Evolutionary conservation across 352 stramenopile species (phyloP).

Genomic region (Thalassiosira hispida): DNA sequence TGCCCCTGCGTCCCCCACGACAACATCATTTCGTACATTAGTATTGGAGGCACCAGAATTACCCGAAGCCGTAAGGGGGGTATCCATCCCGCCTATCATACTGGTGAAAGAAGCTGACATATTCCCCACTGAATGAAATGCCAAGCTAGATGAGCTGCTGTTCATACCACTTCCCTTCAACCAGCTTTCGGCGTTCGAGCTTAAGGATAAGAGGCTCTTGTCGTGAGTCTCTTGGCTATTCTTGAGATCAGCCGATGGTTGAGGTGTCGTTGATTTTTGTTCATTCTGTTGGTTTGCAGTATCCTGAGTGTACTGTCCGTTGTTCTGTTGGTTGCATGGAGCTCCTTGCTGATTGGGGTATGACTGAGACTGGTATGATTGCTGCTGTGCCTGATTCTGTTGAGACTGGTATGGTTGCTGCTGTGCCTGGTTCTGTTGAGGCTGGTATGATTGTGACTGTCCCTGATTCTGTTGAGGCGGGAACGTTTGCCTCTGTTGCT

Average conservation of each 20-base stretch:
- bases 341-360: not conserved
- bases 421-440: no score
- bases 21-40: not conserved
- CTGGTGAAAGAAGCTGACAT: conserved; percentile 16
- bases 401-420: conserved; percentile 8
- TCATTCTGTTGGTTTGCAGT: not conserved
- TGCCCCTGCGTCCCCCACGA: not conserved
- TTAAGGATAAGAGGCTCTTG: not conserved
- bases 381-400: no score
- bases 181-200: conserved; percentile 7
- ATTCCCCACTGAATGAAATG: conserved; percentile 25
- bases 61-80: not conserved
- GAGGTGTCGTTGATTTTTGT: not conserved
- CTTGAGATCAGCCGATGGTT: not conserved
- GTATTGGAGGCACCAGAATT: not conserved
- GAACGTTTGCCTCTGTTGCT: not conserved
- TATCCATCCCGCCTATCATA: conserved; percentile 7
- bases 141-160: conserved; percentile 1
- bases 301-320: not conserved
- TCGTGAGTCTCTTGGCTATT: conserved; percentile 3
- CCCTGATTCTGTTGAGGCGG: no score
- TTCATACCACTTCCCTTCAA: conserved; percentile 2
- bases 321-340: not conserved
- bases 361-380: conserved; percentile 4
- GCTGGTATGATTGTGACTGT: conserved; percentile 5